Percentiles rank a stretch among this genome's conserved stretches.
These are phyloP conservation scores for Crithidia fasciculata DNA, from an alignment of 208 protist species.

Conservation along the genomic window DNA sequence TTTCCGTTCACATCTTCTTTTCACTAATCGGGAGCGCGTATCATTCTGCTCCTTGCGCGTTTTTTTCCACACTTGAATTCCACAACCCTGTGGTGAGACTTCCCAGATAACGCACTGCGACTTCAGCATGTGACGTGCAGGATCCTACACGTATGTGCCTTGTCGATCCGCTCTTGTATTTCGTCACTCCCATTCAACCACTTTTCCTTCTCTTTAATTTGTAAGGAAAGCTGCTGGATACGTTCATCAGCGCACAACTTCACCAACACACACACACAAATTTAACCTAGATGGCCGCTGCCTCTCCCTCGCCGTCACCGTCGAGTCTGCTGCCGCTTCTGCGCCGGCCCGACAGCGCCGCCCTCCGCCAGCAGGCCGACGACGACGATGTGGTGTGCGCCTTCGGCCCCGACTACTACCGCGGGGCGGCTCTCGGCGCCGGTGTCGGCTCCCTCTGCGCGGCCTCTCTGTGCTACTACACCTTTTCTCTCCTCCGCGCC, in stretches of 20 bases:
- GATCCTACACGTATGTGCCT: too few species aligned
- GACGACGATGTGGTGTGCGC: conserved; percentile 79
- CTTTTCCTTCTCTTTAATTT: too few species aligned
- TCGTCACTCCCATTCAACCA: too few species aligned
- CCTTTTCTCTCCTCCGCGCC: conserved; percentile 49
- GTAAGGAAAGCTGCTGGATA: too few species aligned
- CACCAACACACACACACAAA: not conserved
- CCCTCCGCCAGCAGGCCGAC: conserved; percentile 47
- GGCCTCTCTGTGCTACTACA: conserved; percentile 32
- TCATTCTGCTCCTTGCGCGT: too few species aligned
- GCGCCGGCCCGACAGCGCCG: not conserved
- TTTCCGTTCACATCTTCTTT: not conserved
- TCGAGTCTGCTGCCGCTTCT: not conserved
- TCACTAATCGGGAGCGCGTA: not conserved
- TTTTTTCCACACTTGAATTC: too few species aligned
- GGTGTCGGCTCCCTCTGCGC: conserved; percentile 51
- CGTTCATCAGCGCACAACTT: too few species aligned
- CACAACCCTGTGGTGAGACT: too few species aligned
- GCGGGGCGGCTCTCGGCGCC: conserved; percentile 66
- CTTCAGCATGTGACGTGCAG: too few species aligned
- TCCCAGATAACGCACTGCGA: too few species aligned
- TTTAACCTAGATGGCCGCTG: not conserved
- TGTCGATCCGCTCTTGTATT: too few species aligned
- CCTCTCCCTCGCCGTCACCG: not conserved
- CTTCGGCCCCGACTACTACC: conserved; percentile 82